Evolutionary conservation across 371 early-diverging fungal genomes (phyloP), one percentile per base, ranked within the genome.

Genomic region (Rhizopus sp.): DNA sequence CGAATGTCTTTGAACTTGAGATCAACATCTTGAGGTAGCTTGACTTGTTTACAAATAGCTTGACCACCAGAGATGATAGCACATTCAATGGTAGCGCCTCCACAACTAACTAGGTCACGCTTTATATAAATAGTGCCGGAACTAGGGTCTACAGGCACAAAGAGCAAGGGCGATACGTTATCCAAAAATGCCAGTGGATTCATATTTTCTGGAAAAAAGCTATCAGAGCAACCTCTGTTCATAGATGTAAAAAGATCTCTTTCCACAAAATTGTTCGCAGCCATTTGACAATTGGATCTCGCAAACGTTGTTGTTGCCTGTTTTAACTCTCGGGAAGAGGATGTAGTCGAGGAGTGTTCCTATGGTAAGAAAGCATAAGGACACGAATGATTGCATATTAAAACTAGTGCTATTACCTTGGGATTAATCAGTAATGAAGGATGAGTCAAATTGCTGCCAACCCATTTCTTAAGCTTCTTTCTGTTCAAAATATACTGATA

Each of bases 401-500:
- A 1, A 5, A 12, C 1, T 42, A 34, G 23, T 23, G 23, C 13
- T 30, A 55, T 70, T 64, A 82, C 84, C 69, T 74, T 62, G 3
- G 84, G 82, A 47, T 68, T 62, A 37, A 85, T 53, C 6, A 85
- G 42, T 13, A 76, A 47, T 5, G 81, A 72, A 9, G 85, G 85
- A 41, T 85, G 78, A 2, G 64, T 59, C 31, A 85, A 62, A 7
- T 76, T 68, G 47, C 73, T 81, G 2, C 83, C 83, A 3, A 69
- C 70, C 77, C 78, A 82, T 54, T 83, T 80, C 7, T 71, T 75
- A 1, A 72, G 48, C 39, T 72, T 69, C 6, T 70, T 56, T 37
- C 85, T 66, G 16, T 83, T 78, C 48, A 85, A 32, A 4, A 85
- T 77, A 50, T 85, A 85, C 33, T 83, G 77, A 45, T 83, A 74